phyloP scores from a whole-genome alignment of 2,329 filamentous ascomycete species.

The Colletotrichum sansevieriae region DNA sequence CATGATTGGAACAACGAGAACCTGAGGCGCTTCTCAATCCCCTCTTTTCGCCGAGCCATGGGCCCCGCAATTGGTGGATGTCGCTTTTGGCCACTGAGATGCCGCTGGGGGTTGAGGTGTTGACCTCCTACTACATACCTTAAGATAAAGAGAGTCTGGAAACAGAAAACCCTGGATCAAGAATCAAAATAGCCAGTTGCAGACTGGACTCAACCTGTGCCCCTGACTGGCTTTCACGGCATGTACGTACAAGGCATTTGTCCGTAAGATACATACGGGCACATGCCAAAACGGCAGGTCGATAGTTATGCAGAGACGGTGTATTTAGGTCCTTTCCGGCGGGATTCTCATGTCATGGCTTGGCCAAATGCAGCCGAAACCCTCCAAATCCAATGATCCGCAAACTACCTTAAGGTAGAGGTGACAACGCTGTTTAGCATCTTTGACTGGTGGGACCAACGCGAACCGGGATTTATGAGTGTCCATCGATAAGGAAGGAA shows the following conservation, averaged over 20 bases:
- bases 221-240: constrained; percentile 5
- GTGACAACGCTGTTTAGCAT: constrained; percentile 4
- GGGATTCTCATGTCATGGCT: constrained; percentile 15
- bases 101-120: constrained; percentile 2
- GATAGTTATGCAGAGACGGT: constrained; percentile 22
- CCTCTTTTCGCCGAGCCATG: constrained; percentile 33
- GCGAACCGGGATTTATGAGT: constrained; percentile 30
- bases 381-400: constrained; percentile 16
- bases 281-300: not conserved
- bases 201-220: constrained; percentile 7
- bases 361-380: constrained; percentile 24
- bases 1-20: constrained; percentile 16
- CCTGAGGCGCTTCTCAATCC: not conserved
- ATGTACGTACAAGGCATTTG: not conserved
- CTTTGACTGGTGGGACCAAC: constrained; percentile 30
- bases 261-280: not conserved
- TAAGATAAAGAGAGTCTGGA: too few relatives aligned
- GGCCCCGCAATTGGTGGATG: constrained; percentile 33
- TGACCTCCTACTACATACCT: not conserved
- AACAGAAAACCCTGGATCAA: too few relatives aligned
- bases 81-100: constrained; percentile 19
- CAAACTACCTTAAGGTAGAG: not conserved
- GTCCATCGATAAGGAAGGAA: constrained; percentile 37
- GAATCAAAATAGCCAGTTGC: not conserved
- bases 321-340: constrained; percentile 9